Base-by-base conservation (phyloP, 768 basidiomycete species). In the Galerina sulciceps region DNA sequence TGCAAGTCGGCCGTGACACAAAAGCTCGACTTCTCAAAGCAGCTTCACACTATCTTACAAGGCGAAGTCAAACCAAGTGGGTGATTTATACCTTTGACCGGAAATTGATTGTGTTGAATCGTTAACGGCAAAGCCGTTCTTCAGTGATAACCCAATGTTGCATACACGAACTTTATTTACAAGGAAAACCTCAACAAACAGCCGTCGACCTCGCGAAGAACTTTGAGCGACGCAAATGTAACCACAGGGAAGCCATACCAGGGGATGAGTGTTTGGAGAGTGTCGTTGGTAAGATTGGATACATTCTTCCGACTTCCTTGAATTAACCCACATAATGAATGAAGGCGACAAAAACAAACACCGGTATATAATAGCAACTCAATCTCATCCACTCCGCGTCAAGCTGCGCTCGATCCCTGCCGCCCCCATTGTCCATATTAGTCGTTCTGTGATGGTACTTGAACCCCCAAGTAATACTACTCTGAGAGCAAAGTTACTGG, bases 101-200 rank as follows among this genome's bases (percentile, higher is more conserved):
- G 11, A 15, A 36, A 18, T 37, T 37, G 6, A 53, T 55, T 46
- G 53, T 38, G 23, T 43, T 22, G 14, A 49, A 26, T 31, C 44
- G 53, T 70, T 75, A 68, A 77, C 81, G 70, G 74, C 76, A 76
- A 78, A 80, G 76, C 75, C 73, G 72, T 73, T 73, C 57, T 69
- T 65, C 65, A 98, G 97, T 99, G 96, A 98, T 99, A 72, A 98
- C 97, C 0, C 96, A 99, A 71, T 99, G 97, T 73, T 96, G 90
- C 70, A 94, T 99, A 41, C 88, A 95, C 64, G 93, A 94, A 69
- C 81, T 99, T 2, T 99, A 99, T 75, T 81, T 94, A 2, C 84
- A 89, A 55, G 95, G 94, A 11, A 85, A 82, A 58, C 68, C 80
- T 1, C 83, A 84, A 31, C 95, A 98, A 69, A 75, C 83, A 0